phyloP scores from a whole-genome alignment of 768 basidiomycete species.

The Ramaria sp. region DNA sequence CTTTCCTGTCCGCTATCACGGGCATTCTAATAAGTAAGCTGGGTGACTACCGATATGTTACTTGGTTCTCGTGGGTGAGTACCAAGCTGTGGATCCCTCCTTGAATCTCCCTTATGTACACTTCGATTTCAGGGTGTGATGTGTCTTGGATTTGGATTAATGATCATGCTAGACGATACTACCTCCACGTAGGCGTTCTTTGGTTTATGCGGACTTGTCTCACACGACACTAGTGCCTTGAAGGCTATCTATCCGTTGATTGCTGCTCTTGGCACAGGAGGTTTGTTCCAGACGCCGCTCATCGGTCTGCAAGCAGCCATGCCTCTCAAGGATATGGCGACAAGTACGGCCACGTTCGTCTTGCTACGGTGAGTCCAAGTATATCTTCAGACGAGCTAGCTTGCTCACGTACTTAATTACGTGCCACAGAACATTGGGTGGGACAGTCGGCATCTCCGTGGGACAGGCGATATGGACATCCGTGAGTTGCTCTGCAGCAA shows the following conservation, averaged over 20 bases:
- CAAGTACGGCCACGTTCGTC: slow-evolving; percentile 58
- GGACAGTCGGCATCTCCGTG: slow-evolving; percentile 65
- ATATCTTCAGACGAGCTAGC: slow-evolving; percentile 2
- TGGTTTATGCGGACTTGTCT: neutral
- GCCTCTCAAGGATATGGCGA: slow-evolving; percentile 83
- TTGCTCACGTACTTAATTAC: neutral
- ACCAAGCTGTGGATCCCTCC: neutral
- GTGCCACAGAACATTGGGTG: slow-evolving; percentile 48
- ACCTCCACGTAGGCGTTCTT: slow-evolving; percentile 36
- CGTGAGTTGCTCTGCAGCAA: slow-evolving; percentile 21
- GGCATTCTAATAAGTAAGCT: slow-evolving; percentile 49
- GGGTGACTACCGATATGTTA: slow-evolving; percentile 46
- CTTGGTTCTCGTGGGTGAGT: slow-evolving; percentile 48
- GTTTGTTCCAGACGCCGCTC: slow-evolving; percentile 57
- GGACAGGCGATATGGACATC: slow-evolving; percentile 64
- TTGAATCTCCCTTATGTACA: neutral
- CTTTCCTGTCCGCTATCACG: slow-evolving; percentile 41
- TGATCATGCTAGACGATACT: slow-evolving; percentile 52
- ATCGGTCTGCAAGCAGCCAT: slow-evolving; percentile 78
- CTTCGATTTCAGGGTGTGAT: slow-evolving; percentile 22
- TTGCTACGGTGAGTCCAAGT: slow-evolving; percentile 47
- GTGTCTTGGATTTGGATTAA: slow-evolving; percentile 58
- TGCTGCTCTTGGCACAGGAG: slow-evolving; percentile 54
- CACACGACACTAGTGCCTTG: slow-evolving; percentile 36
- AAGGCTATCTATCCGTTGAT: slow-evolving; percentile 58